A percentile compares a stretch with the other conserved stretches of the same genome.
phyloP scores from a whole-genome alignment of 1,284 basidiomycete species.

The Apiotrichum siamense region DNA sequence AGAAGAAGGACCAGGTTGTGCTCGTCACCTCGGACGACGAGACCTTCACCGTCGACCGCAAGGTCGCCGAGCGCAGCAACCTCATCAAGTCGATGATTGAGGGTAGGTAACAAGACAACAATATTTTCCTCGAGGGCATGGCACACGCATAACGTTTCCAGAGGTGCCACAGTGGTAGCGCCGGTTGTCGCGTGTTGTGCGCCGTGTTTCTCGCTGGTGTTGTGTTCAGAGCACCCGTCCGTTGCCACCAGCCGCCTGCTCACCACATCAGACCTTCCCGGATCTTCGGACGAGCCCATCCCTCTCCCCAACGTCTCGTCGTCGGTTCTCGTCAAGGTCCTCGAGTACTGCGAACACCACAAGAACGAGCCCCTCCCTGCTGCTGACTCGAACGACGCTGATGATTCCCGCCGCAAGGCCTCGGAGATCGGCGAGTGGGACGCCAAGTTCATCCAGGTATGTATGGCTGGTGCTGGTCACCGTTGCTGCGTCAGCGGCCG shows the following conservation, averaged over 20 bases:
- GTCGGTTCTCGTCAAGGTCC: conserved; percentile 93
- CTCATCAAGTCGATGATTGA: conserved; percentile 99
- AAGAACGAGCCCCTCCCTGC: conserved; percentile 91
- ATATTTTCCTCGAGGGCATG: no score
- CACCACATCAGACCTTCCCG: conserved; percentile 71
- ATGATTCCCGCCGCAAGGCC: conserved; percentile 94
- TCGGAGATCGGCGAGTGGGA: conserved; percentile 99
- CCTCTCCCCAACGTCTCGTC: conserved; percentile 96
- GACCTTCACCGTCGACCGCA: conserved; percentile 86
- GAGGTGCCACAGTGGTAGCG: no score
- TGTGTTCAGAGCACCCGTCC: not conserved
- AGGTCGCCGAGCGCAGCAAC: conserved; percentile 89
- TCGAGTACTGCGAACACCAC: conserved; percentile 99
- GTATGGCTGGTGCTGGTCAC: conserved; percentile 6
- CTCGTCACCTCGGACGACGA: conserved; percentile 80
- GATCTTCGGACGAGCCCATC: conserved; percentile 79
- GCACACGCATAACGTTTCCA: no score
- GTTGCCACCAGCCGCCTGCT: not conserved
- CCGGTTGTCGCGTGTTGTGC: no score
- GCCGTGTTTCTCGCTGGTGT: not conserved
- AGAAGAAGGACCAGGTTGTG: conserved; percentile 34
- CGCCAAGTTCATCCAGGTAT: conserved; percentile 84
- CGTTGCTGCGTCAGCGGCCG: not conserved
- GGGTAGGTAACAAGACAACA: no score
- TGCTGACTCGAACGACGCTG: conserved; percentile 65